Evolutionary conservation across 345 rosid genomes (phyloP).

Genomic region (Durio zibethinus): DNA sequence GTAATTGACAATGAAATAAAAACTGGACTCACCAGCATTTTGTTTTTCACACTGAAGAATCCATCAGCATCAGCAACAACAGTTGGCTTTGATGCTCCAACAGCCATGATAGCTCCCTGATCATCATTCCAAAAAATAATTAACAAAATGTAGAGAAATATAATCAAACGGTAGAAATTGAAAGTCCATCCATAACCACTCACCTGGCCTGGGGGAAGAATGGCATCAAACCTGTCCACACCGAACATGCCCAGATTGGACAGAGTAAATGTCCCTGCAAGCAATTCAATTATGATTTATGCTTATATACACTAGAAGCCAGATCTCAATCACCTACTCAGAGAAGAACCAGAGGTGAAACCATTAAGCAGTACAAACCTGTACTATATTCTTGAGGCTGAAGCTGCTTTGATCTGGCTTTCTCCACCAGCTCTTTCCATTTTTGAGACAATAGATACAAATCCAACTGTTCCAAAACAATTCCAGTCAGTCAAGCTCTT

Average conservation of each 20-base stretch:
- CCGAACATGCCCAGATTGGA: conserved; percentile 97
- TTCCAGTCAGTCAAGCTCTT: conserved; percentile 6
- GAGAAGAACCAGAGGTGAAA: neutral
- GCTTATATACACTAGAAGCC: neutral
- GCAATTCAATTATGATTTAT: conserved; percentile 3
- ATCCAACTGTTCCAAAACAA: conserved; percentile 62
- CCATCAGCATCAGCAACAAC: conserved; percentile 85
- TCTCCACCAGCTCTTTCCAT: conserved; percentile 95
- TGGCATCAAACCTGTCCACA: conserved; percentile 96
- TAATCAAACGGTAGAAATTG: neutral
- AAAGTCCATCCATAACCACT: conserved; percentile 27
- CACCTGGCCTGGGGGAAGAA: conserved; percentile 96
- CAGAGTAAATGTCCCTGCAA: conserved; percentile 86
- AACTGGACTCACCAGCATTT: conserved; percentile 71
- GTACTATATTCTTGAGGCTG: conserved; percentile 95
- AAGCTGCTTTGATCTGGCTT: conserved; percentile 81
- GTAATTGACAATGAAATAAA: neutral
- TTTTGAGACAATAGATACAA: conserved; percentile 79
- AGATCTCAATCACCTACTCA: neutral
- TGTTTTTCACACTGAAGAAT: conserved; percentile 81
- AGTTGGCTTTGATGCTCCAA: conserved; percentile 93
- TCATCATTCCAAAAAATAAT: conserved; percentile 17
- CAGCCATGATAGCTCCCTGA: conserved; percentile 99
- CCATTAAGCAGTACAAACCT: conserved; percentile 38
- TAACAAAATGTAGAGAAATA: neutral